These are phyloP conservation scores for Madurella fahalii DNA, from an alignment of 2,329 filamentous ascomycete species.

Conservation along the genomic window DNA sequence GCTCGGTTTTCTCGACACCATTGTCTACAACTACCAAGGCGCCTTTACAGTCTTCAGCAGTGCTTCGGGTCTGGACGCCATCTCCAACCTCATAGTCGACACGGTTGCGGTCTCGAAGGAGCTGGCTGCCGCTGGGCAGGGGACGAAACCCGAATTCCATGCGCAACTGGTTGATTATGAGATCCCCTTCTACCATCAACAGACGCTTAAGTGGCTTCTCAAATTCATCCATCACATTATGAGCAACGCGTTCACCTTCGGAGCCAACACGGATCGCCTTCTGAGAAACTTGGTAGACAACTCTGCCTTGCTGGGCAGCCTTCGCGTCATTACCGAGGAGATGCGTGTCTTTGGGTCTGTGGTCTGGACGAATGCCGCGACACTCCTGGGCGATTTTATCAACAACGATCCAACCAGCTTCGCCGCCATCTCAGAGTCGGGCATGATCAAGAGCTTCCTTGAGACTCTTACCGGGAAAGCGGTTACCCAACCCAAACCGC, in stretches of 20 bases:
- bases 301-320: conserved; percentile 71
- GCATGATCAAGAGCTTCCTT: conserved; percentile 80
- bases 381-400: conserved; percentile 90
- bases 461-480: conserved; percentile 66
- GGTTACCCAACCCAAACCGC: conserved; percentile 36
- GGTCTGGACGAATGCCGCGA: conserved; percentile 93
- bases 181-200: conserved; percentile 89
- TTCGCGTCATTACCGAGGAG: conserved; percentile 78
- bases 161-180: conserved; percentile 88
- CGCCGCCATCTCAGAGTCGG: conserved; percentile 89
- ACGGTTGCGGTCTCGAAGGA: conserved; percentile 69
- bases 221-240: conserved; percentile 97
- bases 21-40: conserved; percentile 80
- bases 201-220: conserved; percentile 87
- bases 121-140: conserved; percentile 62
- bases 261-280: conserved; percentile 82
- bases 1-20: conserved; percentile 80
- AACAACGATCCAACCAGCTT: conserved; percentile 99
- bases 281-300: conserved; percentile 94
- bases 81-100: conserved; percentile 79
- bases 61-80: conserved; percentile 80
- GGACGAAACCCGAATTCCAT: conserved; percentile 64
- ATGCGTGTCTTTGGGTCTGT: conserved; percentile 79
- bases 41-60: conserved; percentile 79
- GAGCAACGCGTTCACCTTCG: conserved; percentile 63